Conservation (phyloP, 2,329 filamentous ascomycete species). For the Aspergillus phoenicis region DNA sequence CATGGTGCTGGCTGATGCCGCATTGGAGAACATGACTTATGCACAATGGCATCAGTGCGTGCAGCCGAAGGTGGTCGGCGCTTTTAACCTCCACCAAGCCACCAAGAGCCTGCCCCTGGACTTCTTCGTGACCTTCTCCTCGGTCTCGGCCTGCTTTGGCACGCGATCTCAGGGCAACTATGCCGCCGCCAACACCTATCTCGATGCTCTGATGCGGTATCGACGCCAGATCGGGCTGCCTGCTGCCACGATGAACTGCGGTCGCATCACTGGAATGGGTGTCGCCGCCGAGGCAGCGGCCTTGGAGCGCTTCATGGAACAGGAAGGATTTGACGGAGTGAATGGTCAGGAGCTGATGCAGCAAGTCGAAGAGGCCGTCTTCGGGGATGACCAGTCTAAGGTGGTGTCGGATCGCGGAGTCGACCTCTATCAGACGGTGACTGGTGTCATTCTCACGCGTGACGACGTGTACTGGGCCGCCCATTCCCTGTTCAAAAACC, state of each 20-base stretch:
- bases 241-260: not conserved
- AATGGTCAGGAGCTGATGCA: conserved; percentile 7
- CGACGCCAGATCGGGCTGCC: conserved; percentile 1
- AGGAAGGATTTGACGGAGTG: not conserved
- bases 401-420: not conserved
- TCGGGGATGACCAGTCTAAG: not conserved
- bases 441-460: conserved; percentile 1
- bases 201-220: not conserved
- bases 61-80: not conserved
- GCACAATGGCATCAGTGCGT: not conserved
- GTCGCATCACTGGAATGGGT: not conserved
- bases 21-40: not conserved
- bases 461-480: not conserved
- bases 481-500: not conserved
- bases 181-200: not conserved
- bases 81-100: not conserved
- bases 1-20: not conserved
- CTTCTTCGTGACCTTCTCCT: not conserved
- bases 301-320: conserved; percentile 2
- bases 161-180: conserved; percentile 4
- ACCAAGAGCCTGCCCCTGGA: not conserved
- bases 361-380: conserved; percentile 9
- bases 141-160: not conserved
- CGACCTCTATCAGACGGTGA: conserved; percentile 1
- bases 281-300: not conserved